Evolutionary conservation across 2,329 filamentous ascomycete genomes (phyloP), one percentile per base, ranked within the genome.

Genomic region (Aspergillus sp.): DNA sequence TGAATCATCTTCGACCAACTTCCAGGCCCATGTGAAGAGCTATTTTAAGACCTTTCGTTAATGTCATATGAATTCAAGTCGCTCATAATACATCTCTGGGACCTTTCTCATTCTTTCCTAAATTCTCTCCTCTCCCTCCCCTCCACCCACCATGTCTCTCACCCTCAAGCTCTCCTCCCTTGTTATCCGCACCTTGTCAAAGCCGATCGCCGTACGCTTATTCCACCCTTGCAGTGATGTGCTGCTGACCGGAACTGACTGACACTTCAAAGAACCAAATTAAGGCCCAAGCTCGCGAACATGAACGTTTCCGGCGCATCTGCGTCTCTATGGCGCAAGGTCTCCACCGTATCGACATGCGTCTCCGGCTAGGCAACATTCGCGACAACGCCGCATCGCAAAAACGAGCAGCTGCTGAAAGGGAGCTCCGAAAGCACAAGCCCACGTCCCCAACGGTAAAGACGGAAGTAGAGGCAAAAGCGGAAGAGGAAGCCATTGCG

Each of bases 341-440:
- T 8, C 81, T 90, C 32, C 87, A 90, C 72, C 81, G 84, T 51
- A 76, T 88, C 62, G 87, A 90, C 70, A 89, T 90, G 86, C 83
- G 86, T 47, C 84, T 89, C 74, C 84, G 86, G 51, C 78, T 90
- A 62, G 87, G 87, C 21, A 80, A 88, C 5, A 79, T 90, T 2
- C 86, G 88, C 66, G 87, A 88, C 67, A 81, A 80, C 8, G 82
- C 84, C 2, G 81, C 84, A 1, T 71, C 78, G 32, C 75, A 81
- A 57, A 73, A 71, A 63, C 78, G 77, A 64, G 75, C 75, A 57
- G 80, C 83, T 21, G 83, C 82, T 17, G 81, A 83, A 57, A 84
- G 83, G 2, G 83, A 84, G 64, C 81, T 82, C 30, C 81, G 82
- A 61, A 80, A 80, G 65, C 82, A 84, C 63, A 81, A 81, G 60